Evolutionary conservation across 495 filamentous ascomycete genomes (phyloP), one percentile per base, ranked within the genome.

Genomic region (Letharia columbiana): DNA sequence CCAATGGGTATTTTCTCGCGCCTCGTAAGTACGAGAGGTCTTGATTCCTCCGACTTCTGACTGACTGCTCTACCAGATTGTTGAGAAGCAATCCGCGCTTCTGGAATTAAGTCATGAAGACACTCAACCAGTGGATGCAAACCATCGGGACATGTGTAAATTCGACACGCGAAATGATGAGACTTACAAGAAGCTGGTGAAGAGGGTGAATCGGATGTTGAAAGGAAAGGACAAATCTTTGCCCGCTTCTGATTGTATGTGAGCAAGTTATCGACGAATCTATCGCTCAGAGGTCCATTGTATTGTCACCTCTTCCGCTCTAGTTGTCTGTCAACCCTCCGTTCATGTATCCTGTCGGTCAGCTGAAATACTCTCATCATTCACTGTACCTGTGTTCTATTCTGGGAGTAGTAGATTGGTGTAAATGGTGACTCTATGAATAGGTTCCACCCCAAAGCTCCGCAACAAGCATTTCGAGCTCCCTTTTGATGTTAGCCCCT

Each of bases 31-130:
- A 23, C 23, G 10, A 8, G 15, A 49, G 1, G 23, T 50, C 4
- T 2, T 20, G 3, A 13, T 20, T 0, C 62, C 23, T 54, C 60
- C 18, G 17, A 60, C 70, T 41, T 20, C n/a, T 72, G 44, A 73
- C 65, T 41, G 66, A 64, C 33, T 69, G 71, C 28, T 74, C 71
- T 69, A 64, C 76, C 44, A 76, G 77, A 58, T 72, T 72, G 23
- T 68, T 42, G 47, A 64, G 7, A 64, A 75, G 63, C 60, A 68
- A 31, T 74, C 72, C 41, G 77, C 77, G n/a, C 72, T 75, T 41
- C 75, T 76, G 20, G 71, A 73, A 57, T 63, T 71, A 31, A 68
- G 70, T 47, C 65, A 71, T 50, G 74, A 73, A 33, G 75, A 76
- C 57, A 68, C 70, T 23, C 70, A 67, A 54, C 73, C 75, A 17